These are phyloP conservation scores for Nigrospora osmanthi DNA, from an alignment of 2,329 filamentous ascomycete genomes.

Conservation along the genomic window DNA sequence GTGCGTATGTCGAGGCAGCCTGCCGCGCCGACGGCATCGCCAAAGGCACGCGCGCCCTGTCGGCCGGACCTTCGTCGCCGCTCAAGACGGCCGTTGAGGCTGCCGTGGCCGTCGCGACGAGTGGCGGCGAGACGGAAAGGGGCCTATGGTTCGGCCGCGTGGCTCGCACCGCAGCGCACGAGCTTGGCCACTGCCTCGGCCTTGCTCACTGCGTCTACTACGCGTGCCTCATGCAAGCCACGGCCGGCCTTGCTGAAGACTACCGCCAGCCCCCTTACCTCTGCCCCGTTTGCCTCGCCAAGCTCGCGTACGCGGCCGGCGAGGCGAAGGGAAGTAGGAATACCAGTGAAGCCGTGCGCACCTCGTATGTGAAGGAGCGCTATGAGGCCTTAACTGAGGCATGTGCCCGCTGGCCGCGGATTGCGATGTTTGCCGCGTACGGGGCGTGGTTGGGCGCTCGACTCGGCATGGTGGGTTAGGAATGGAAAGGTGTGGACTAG, in stretches of 20 bases:
- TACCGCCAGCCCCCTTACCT: slow-evolving; percentile 55
- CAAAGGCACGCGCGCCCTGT: slow-evolving; percentile 6
- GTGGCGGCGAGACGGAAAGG: slow-evolving; percentile 2
- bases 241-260: slow-evolving; percentile 48
- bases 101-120: slow-evolving; percentile 8
- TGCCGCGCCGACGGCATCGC: slow-evolving; percentile 17
- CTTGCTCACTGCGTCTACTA: slow-evolving; percentile 60
- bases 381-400: slow-evolving; percentile 30
- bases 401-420: slow-evolving; percentile 29
- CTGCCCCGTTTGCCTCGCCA: slow-evolving; percentile 51
- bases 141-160: slow-evolving; percentile 50
- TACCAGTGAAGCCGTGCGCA: slow-evolving; percentile 7
- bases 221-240: slow-evolving; percentile 57
- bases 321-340: slow-evolving; percentile 8
- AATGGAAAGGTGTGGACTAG: background rate
- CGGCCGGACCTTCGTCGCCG: slow-evolving; percentile 4
- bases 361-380: slow-evolving; percentile 21
- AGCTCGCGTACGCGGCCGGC: slow-evolving; percentile 31
- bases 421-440: slow-evolving; percentile 38
- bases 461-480: slow-evolving; percentile 6
- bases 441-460: slow-evolving; percentile 31
- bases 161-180: slow-evolving; percentile 53
- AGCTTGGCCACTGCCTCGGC: slow-evolving; percentile 60
- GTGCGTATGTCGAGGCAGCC: slow-evolving; percentile 33
- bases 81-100: slow-evolving; percentile 27